Evolutionary conservation across 2,329 filamentous ascomycete genomes (phyloP), one percentile per base, ranked within the genome.

Genomic region (Exophiala aquamarina): DNA sequence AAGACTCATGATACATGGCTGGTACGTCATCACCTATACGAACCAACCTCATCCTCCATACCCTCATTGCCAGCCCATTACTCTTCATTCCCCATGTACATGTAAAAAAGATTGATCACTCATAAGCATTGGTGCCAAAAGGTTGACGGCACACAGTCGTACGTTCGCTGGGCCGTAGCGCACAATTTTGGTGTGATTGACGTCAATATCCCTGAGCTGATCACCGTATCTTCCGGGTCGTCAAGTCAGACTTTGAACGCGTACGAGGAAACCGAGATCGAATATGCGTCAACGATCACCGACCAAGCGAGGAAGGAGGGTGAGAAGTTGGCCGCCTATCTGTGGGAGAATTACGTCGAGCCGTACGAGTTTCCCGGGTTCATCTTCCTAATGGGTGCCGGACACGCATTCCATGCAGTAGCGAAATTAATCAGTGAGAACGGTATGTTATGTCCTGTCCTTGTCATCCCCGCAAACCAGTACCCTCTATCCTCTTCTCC

Each of bases 331-430:
- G 82, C 92, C 3, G 83, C 79, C 50, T 97, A 95, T 62, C 73
- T 98, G 11, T 98, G 93, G 93, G 91, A 96, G 59, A 98, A 98
- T 63, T 96, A 96, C 62, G 82, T 98, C 15, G 88, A 95, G 73
- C 54, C 56, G 2, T 54, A 47, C 37, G 54, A 55, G 6, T 55
- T 58, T 29, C 49, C 44, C 0, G 82, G 84, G 4, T 82, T 92
- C 42, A 81, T 97, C 13, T 87, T 95, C 63, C 74, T 98, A 17
- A 76, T 98, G 63, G 92, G 93, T 1, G 82, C 95, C 2, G 93
- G 93, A n/a, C 85, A 89, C 59, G 88, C 93, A 1, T 95, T 93
- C 61, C 74, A 87, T 3, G 90, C 89, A 2, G 80, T 96, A 38
- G 85, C 93, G 48, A 80, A 91, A 47, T 79, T 97, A 4, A 74